Evolutionary conservation across 1,284 basidiomycete species (phyloP).

Genomic region (Microbotryum intermedium): DNA sequence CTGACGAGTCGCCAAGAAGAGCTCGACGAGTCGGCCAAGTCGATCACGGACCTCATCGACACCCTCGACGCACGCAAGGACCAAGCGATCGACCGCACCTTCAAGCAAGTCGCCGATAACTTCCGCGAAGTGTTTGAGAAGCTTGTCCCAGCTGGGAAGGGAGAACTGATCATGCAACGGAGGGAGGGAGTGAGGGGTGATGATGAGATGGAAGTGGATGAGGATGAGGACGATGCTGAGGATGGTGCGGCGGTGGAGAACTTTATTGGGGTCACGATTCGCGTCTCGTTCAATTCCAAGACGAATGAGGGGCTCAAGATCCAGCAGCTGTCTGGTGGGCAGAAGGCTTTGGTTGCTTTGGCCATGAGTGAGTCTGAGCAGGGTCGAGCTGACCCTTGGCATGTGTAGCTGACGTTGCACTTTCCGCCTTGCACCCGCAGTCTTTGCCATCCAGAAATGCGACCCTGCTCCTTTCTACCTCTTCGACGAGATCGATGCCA

Average conservation of each 20-base stretch:
- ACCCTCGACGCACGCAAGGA: constrained; percentile 95
- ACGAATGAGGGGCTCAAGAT: constrained; percentile 91
- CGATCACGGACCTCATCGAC: constrained; percentile 89
- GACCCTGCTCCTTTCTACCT: constrained; percentile 99
- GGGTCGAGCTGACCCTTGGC: neutral
- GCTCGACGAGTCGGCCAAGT: constrained; percentile 75
- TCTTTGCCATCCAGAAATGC: constrained; percentile 98
- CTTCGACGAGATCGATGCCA: constrained; percentile 99
- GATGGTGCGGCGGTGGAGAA: constrained; percentile 70
- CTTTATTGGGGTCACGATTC: constrained; percentile 94
- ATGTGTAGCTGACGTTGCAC: neutral
- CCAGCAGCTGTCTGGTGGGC: constrained; percentile 93
- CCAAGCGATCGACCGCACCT: constrained; percentile 95
- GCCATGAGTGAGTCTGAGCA: constrained; percentile 58
- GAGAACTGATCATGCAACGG: constrained; percentile 83
- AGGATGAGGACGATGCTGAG: constrained; percentile 50
- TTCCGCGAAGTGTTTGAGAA: constrained; percentile 96
- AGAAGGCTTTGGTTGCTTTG: constrained; percentile 93
- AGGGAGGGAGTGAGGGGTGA: constrained; percentile 51
- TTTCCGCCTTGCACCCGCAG: constrained; percentile 40
- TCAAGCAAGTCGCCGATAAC: constrained; percentile 93
- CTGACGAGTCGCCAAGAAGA: constrained; percentile 77
- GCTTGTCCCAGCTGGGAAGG: constrained; percentile 89
- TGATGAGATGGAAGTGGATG: constrained; percentile 41
- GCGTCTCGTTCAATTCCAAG: constrained; percentile 98